Conservation (phyloP, 495 filamentous ascomycete species). For the Penicillium cinerascens region DNA sequence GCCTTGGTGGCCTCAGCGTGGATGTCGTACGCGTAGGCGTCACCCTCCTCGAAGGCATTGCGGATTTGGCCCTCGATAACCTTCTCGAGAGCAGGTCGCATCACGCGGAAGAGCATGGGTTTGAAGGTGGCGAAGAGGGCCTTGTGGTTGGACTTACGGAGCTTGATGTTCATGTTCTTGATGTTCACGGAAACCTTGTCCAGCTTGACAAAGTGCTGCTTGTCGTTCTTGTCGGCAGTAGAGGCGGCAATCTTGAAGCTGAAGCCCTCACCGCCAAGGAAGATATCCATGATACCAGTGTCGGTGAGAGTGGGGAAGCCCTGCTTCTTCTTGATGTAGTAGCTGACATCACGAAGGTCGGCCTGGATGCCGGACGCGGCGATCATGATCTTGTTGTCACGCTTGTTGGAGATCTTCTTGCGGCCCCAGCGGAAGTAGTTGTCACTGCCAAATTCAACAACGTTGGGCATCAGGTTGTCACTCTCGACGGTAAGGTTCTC, state of each 20-base stretch:
- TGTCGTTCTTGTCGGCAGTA: slow-evolving; percentile 71
- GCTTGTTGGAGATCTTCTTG: slow-evolving; percentile 75
- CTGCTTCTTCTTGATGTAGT: slow-evolving; percentile 93
- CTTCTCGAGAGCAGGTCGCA: slow-evolving; percentile 81
- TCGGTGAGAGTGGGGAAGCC: slow-evolving; percentile 92
- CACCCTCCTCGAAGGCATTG: slow-evolving; percentile 67
- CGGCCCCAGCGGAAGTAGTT: slow-evolving; percentile 96
- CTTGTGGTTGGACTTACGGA: slow-evolving; percentile 94
- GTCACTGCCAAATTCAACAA: slow-evolving; percentile 84
- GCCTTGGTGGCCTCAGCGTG: slow-evolving; percentile 79
- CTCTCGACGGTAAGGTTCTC: slow-evolving; percentile 95
- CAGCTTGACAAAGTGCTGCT: slow-evolving; percentile 86
- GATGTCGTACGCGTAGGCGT: slow-evolving; percentile 67
- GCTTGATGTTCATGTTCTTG: slow-evolving; percentile 81
- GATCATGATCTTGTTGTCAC: slow-evolving; percentile 73
- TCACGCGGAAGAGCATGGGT: slow-evolving; percentile 76
- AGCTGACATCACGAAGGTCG: slow-evolving; percentile 70
- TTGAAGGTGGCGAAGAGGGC: slow-evolving; percentile 83
- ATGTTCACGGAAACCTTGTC: slow-evolving; percentile 83
- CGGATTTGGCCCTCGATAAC: slow-evolving; percentile 84
- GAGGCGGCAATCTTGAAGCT: slow-evolving; percentile 89
- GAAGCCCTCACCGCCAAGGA: slow-evolving; percentile 83
- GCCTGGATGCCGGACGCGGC: slow-evolving; percentile 81
- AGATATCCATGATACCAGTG: slow-evolving; percentile 84
- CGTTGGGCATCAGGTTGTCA: slow-evolving; percentile 95